A percentile compares a stretch with the other conserved stretches of the same genome.
Conservation (phyloP, 2,329 filamentous ascomycete genomes). For the Aspergillus melleus region DNA sequence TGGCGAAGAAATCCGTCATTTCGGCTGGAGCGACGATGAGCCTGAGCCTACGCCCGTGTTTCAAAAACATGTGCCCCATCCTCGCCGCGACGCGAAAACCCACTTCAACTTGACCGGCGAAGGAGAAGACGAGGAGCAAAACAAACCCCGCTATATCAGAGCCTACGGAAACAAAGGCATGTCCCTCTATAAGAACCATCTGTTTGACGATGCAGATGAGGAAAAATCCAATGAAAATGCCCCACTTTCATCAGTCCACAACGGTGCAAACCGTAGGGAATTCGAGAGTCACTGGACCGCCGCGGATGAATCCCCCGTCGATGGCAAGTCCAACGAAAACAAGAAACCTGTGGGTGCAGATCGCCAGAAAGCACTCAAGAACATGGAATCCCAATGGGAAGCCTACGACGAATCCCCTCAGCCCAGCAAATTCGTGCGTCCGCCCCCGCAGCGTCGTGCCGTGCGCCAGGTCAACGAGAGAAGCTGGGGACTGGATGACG, state of each 20-base stretch:
- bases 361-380: conserved; percentile 69
- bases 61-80: conserved; percentile 61
- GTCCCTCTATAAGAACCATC: conserved; percentile 74
- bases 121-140: conserved; percentile 65
- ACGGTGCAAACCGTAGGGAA: conserved; percentile 69
- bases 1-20: conserved; percentile 71
- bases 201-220: conserved; percentile 62
- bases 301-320: conserved; percentile 53
- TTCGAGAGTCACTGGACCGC: conserved; percentile 78
- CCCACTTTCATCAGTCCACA: conserved; percentile 67
- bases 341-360: conserved; percentile 55
- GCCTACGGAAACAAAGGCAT: conserved; percentile 66
- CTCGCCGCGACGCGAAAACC: conserved; percentile 74
- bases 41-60: conserved; percentile 42
- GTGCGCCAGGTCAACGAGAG: conserved; percentile 33
- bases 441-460: conserved; percentile 25
- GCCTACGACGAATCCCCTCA: conserved; percentile 40
- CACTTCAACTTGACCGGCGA: conserved; percentile 87
- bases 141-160: conserved; percentile 39
- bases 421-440: conserved; percentile 26
- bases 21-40: conserved; percentile 73
- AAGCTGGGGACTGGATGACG: conserved; percentile 46
- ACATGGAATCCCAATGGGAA: conserved; percentile 65
- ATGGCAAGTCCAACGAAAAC: conserved; percentile 41
- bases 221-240: conserved; percentile 26